Conservation (phyloP, 23 red algal genomes). For the Gracilaria vermiculophylla region DNA sequence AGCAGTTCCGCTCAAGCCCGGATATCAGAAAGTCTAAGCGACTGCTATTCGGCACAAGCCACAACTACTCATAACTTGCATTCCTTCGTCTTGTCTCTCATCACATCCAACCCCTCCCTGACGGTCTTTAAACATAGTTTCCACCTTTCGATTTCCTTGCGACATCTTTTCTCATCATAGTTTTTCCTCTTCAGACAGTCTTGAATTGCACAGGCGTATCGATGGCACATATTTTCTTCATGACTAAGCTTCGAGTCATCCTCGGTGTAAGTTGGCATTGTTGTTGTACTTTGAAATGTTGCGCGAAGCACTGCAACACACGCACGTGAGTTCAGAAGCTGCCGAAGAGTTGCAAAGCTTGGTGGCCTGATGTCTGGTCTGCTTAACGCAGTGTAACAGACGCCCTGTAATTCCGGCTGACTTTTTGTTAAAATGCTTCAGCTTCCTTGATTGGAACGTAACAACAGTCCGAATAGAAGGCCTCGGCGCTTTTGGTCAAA, state of each 20-base stretch:
- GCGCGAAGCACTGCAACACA: not conserved
- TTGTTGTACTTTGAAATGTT: not conserved
- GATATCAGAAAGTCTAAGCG: not conserved
- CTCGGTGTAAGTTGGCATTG: not conserved
- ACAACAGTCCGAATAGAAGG: no score
- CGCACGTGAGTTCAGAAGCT: not conserved
- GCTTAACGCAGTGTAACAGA: no score
- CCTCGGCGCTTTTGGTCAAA: no score
- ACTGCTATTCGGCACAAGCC: not conserved
- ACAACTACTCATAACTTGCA: not conserved
- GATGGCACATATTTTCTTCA: conserved; percentile 59
- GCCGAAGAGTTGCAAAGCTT: no score
- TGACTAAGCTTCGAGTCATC: conserved; percentile 22
- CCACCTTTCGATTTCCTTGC: conserved; percentile 54
- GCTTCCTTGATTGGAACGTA: no score
- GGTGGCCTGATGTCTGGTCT: no score
- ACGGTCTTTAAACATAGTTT: conserved; percentile 32
- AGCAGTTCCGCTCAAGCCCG: not conserved
- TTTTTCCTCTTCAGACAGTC: conserved; percentile 35
- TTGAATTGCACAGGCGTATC: conserved; percentile 68
- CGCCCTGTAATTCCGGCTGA: no score
- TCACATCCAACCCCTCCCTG: not conserved
- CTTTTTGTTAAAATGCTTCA: no score
- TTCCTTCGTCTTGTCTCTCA: not conserved
- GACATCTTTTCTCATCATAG: conserved; percentile 65